phyloP scores from a whole-genome alignment of 2,329 filamentous ascomycete genomes.

The Pezicula neosporulosa region DNA sequence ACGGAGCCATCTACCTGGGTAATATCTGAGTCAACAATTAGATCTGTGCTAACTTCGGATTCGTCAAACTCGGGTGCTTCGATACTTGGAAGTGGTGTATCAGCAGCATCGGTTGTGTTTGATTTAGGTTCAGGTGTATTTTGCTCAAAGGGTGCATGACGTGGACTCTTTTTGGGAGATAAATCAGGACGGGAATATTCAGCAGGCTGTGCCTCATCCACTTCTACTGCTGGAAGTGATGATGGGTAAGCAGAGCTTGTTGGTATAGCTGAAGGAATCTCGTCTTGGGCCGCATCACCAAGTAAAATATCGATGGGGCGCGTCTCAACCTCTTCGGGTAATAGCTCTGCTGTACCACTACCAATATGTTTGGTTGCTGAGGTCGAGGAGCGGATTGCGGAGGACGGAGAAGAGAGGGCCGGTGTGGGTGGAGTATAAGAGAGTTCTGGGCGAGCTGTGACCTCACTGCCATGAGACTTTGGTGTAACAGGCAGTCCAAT shows the following conservation, averaged over 20 bases:
- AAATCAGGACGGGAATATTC: conserved; percentile 14
- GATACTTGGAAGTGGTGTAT: background rate
- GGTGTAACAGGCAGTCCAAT: too few species aligned
- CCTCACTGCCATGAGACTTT: too few species aligned
- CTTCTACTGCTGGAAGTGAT: conserved; percentile 12
- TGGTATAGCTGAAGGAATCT: too few species aligned
- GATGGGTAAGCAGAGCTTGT: too few species aligned
- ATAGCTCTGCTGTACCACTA: too few species aligned
- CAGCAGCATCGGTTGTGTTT: background rate
- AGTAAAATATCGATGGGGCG: too few species aligned
- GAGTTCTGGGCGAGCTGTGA: too few species aligned
- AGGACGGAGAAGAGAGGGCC: background rate
- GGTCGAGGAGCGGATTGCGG: background rate
- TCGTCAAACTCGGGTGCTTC: background rate
- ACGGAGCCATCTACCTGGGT: background rate
- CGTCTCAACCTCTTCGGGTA: too few species aligned
- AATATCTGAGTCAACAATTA: background rate
- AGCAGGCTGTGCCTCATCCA: conserved; percentile 14
- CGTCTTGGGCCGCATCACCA: too few species aligned
- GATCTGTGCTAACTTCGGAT: background rate
- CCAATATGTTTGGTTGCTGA: too few species aligned
- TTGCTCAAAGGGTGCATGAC: background rate
- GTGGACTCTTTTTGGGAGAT: conserved; percentile 2
- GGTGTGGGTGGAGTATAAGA: too few species aligned
- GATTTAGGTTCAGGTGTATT: background rate